A percentile compares a stretch with the other conserved stretches of the same genome.
phyloP scores from a whole-genome alignment of 345 rosid species.

The Lepidium africanum region DNA sequence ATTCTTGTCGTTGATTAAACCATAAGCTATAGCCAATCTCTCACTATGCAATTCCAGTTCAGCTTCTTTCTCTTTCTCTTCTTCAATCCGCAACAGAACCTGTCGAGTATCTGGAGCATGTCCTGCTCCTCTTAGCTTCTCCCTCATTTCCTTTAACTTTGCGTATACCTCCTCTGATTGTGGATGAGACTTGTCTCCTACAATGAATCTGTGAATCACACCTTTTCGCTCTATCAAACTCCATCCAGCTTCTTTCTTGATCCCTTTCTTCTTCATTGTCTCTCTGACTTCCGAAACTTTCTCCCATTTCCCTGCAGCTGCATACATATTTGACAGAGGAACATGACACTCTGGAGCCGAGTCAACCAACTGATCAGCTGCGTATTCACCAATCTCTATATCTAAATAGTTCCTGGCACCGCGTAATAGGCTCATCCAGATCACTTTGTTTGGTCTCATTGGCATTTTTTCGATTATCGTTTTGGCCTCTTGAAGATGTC shows the following conservation, averaged over 20 bases:
- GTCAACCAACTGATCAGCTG: conserved; percentile 41
- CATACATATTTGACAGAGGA: conserved; percentile 57
- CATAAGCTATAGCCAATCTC: conserved; percentile 55
- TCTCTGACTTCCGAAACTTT: conserved; percentile 45
- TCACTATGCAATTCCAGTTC: conserved; percentile 43
- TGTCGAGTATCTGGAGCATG: conserved; percentile 44
- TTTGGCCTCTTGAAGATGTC: conserved; percentile 55
- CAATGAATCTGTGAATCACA: conserved; percentile 35
- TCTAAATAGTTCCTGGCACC: conserved; percentile 48
- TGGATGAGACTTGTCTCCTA: conserved; percentile 42
- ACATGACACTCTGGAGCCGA: conserved; percentile 52
- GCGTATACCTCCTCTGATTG: conserved; percentile 28
- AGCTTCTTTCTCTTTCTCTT: conserved; percentile 22
- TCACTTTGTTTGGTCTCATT: conserved; percentile 44
- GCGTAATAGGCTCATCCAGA: conserved; percentile 57
- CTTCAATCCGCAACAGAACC: conserved; percentile 37
- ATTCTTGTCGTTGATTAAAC: conserved; percentile 30
- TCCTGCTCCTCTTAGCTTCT: conserved; percentile 37
- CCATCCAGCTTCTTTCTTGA: conserved; percentile 41
- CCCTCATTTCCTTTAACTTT: conserved; percentile 40
- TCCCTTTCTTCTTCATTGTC: conserved; percentile 41
- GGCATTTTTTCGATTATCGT: conserved; percentile 43
- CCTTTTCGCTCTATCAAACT: conserved; percentile 42
- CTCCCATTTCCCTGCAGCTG: conserved; percentile 51
- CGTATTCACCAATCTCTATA: conserved; percentile 43